A percentile compares a stretch with the other conserved stretches of the same genome.
Conservation (phyloP, 305 asterid genomes). For the Striga hermonthica region DNA sequence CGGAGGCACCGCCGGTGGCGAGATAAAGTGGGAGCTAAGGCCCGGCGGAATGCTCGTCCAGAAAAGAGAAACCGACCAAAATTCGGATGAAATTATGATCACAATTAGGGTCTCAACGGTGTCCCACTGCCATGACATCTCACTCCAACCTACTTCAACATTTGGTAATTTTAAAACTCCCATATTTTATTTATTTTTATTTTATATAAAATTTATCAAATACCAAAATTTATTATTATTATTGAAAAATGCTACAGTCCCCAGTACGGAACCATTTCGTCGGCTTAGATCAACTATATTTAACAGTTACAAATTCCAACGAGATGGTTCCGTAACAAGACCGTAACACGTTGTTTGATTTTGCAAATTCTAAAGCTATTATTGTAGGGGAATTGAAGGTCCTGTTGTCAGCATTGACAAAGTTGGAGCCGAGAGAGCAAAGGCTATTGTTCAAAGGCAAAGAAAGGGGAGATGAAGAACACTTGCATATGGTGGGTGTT, state of each 20-base stretch:
- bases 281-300: no score
- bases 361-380: neutral
- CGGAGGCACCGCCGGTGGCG: slow-evolving; percentile 27
- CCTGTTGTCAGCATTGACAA: slow-evolving; percentile 51
- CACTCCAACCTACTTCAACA: slow-evolving; percentile 67
- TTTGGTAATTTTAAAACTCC: slow-evolving; percentile 47
- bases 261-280: no score
- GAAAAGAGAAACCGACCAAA: slow-evolving; percentile 47
- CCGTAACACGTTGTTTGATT: no score
- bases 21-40: slow-evolving; percentile 75
- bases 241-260: no score
- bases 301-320: no score
- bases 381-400: slow-evolving; percentile 63
- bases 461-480: slow-evolving; percentile 71
- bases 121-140: slow-evolving; percentile 51
- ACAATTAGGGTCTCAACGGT: slow-evolving; percentile 62
- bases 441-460: slow-evolving; percentile 74
- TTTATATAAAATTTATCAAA: no score
- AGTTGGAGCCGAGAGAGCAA: slow-evolving; percentile 68
- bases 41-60: slow-evolving; percentile 95
- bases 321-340: no score
- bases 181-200: neutral
- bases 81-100: slow-evolving; percentile 41
- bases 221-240: no score
- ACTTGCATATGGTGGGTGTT: slow-evolving; percentile 82